Percentiles rank a stretch among this genome's conserved stretches.
phyloP scores from a whole-genome alignment of 2,329 filamentous ascomycete genomes.

The Neocatenulostroma microsporum region DNA sequence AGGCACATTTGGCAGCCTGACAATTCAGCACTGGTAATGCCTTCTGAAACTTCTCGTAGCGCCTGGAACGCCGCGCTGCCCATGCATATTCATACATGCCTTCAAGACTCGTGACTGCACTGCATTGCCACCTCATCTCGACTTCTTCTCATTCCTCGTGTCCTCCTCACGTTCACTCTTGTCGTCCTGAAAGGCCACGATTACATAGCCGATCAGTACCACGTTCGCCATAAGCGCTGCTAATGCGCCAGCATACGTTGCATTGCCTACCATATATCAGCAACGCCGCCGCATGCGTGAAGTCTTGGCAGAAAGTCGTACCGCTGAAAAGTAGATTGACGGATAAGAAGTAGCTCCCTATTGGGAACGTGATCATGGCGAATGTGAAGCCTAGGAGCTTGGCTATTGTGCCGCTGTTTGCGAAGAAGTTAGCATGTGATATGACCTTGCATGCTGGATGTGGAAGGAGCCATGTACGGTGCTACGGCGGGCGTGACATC shows the following conservation, averaged over 20 bases:
- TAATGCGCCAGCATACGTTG: constrained; percentile 74
- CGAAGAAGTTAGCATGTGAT: too few species aligned
- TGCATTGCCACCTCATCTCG: constrained; percentile 6
- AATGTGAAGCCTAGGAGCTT: constrained; percentile 87
- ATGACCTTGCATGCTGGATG: too few species aligned
- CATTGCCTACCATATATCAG: too few species aligned
- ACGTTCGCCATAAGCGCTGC: constrained; percentile 88
- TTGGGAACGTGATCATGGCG: constrained; percentile 81
- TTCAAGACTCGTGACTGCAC: too few species aligned
- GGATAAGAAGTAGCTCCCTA: constrained; percentile 80
- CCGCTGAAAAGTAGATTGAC: constrained; percentile 71
- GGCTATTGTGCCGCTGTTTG: constrained; percentile 57
- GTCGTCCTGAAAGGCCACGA: constrained; percentile 89
- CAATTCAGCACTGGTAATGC: too few species aligned
- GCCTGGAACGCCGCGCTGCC: too few species aligned
- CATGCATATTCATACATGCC: too few species aligned
- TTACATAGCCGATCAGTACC: constrained; percentile 79
- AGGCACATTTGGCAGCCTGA: too few species aligned
- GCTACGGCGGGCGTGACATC: constrained; percentile 76
- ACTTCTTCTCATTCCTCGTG: constrained; percentile 37
- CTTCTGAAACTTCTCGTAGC: too few species aligned
- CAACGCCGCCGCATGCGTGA: too few species aligned
- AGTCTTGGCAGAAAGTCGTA: too few species aligned
- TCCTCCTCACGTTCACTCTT: constrained; percentile 43
- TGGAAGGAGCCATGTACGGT: too few species aligned